These are phyloP conservation scores for Ceratocystis colombiana DNA, from an alignment of 2,329 filamentous ascomycete genomes.

Conservation along the genomic window DNA sequence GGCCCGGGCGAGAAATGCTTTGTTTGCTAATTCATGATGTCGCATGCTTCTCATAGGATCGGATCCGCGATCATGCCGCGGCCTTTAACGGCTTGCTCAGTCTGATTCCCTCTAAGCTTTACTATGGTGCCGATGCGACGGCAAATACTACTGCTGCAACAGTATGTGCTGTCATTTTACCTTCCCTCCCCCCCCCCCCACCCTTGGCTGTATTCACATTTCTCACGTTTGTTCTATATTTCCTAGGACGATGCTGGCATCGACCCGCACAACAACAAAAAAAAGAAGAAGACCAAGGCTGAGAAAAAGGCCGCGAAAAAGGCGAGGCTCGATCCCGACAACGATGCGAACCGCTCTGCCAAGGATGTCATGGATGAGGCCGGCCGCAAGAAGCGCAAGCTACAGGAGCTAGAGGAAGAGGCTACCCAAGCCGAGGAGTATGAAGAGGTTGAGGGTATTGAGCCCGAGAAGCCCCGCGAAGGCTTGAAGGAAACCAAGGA, in stretches of 20 bases:
- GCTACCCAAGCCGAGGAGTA: conserved; percentile 37
- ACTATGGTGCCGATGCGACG: conserved; percentile 82
- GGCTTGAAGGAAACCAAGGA: conserved; percentile 55
- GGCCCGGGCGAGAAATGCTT: neutral
- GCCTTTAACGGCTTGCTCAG: conserved; percentile 81
- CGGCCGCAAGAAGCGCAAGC: conserved; percentile 68
- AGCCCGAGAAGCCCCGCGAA: conserved; percentile 52
- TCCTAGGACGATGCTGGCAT: conserved; percentile 67
- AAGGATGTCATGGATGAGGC: conserved; percentile 87
- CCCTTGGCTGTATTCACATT: conserved; percentile 9
- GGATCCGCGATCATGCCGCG: conserved; percentile 51
- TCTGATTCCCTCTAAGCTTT: conserved; percentile 79
- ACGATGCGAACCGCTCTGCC: conserved; percentile 66
- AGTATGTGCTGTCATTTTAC: conserved; percentile 48
- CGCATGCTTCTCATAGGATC: conserved; percentile 37
- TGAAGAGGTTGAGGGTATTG: conserved; percentile 44
- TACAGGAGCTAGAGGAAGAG: conserved; percentile 42
- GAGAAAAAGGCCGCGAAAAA: conserved; percentile 71
- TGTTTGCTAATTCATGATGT: conserved; percentile 19
- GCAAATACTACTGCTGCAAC: conserved; percentile 38
- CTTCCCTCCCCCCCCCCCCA: neutral
- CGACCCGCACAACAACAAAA: conserved; percentile 37
- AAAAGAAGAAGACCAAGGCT: conserved; percentile 91
- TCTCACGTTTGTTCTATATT: conserved; percentile 3
- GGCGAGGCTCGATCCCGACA: conserved; percentile 84